Evolutionary conservation across 1,139 yeast genomes (phyloP).

Genomic region (Saccharomycopsis crataegensis): DNA sequence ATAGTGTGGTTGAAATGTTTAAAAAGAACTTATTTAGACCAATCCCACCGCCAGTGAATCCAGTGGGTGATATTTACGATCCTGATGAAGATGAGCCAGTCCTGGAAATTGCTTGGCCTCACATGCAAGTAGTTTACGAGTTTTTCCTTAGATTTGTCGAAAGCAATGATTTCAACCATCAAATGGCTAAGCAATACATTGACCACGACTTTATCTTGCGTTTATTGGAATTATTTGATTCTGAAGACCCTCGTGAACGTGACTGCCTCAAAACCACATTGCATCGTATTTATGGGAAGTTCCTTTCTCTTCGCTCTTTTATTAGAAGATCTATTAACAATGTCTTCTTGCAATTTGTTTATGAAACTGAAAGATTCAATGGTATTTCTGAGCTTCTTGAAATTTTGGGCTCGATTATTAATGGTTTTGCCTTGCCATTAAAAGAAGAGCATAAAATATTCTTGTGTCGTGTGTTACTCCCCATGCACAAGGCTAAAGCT

Average conservation of each 20-base stretch:
- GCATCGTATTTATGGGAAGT: slow-evolving; percentile 94
- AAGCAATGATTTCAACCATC: slow-evolving; percentile 90
- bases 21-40: slow-evolving; percentile 85
- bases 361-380: slow-evolving; percentile 93
- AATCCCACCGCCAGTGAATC: slow-evolving; percentile 96
- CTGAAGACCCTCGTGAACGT: slow-evolving; percentile 94
- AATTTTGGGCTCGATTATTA: slow-evolving; percentile 90
- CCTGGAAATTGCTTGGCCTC: slow-evolving; percentile 97
- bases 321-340: slow-evolving; percentile 88
- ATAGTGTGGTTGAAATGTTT: slow-evolving; percentile 85
- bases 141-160: slow-evolving; percentile 89
- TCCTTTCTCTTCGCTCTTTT: slow-evolving; percentile 80
- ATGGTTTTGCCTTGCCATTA: slow-evolving; percentile 95
- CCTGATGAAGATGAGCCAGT: slow-evolving; percentile 99
- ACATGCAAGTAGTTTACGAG: slow-evolving; percentile 94
- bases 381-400: slow-evolving; percentile 94
- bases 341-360: slow-evolving; percentile 85
- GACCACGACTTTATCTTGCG: slow-evolving; percentile 83
- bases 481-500: slow-evolving; percentile 87
- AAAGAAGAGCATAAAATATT: slow-evolving; percentile 96
- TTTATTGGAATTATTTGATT: slow-evolving; percentile 81
- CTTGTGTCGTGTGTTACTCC: slow-evolving; percentile 79
- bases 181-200: slow-evolving; percentile 85
- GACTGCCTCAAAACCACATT: slow-evolving; percentile 91
- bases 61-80: slow-evolving; percentile 90